These are phyloP conservation scores for Phytophthora pinifolia DNA, from an alignment of 352 stramenopile genomes.

Conservation along the genomic window DNA sequence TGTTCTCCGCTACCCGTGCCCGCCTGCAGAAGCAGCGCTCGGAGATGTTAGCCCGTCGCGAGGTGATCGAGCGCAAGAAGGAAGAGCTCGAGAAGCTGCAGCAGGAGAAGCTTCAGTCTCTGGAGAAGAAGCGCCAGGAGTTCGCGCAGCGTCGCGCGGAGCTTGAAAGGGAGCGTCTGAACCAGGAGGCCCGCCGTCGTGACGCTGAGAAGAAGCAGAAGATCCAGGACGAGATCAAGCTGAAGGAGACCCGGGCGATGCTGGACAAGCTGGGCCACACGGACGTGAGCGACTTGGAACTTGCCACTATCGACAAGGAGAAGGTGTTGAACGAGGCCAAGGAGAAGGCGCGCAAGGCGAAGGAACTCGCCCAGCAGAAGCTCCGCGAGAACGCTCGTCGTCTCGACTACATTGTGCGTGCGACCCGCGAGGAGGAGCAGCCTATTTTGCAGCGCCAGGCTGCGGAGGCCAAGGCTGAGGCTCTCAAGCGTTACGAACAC, in stretches of 20 bases:
- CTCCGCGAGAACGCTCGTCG: conserved; percentile 91
- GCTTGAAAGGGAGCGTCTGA: conserved; percentile 77
- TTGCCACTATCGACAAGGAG: conserved; percentile 80
- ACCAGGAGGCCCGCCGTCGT: conserved; percentile 75
- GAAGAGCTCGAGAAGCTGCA: conserved; percentile 94
- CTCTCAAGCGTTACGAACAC: conserved; percentile 66
- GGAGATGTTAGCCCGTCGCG: conserved; percentile 89
- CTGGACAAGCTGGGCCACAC: conserved; percentile 78
- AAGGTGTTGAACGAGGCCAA: conserved; percentile 92
- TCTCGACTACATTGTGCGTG: conserved; percentile 96
- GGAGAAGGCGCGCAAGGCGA: conserved; percentile 94
- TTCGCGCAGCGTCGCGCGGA: conserved; percentile 70
- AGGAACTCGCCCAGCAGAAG: conserved; percentile 94
- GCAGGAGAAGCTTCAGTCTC: conserved; percentile 89
- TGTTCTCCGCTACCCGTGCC: conserved; percentile 81
- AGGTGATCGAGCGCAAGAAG: conserved; percentile 97
- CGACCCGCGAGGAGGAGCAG: conserved; percentile 95
- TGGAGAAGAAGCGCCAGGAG: conserved; percentile 83
- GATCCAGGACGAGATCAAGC: conserved; percentile 95
- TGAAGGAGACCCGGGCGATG: conserved; percentile 88
- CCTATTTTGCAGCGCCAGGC: conserved; percentile 88
- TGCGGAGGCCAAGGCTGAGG: conserved; percentile 75
- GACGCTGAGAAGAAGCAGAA: conserved; percentile 95
- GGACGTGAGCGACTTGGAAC: conserved; percentile 64
- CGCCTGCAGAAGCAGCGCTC: conserved; percentile 75